Conservation (phyloP, 139 green algal species). For the Chlorella sorokiniana region DNA sequence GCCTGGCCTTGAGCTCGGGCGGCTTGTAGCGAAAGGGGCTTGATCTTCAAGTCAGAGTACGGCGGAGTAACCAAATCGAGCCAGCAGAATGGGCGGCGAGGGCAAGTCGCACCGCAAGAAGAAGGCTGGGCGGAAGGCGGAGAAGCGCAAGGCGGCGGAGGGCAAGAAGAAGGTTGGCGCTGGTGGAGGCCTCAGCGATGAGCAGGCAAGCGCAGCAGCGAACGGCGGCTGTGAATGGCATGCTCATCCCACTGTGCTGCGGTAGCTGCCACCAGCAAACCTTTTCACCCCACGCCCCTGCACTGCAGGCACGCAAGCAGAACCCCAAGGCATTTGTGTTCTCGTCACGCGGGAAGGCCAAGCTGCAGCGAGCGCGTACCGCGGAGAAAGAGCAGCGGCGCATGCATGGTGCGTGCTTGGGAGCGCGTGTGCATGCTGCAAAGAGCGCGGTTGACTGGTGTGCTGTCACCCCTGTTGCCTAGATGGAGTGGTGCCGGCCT, state of each 20-base stretch:
- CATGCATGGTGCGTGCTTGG: conserved; percentile 83
- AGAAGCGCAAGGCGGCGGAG: conserved; percentile 67
- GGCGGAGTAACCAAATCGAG: neutral
- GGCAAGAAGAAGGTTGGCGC: conserved; percentile 63
- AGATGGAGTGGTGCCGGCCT: neutral
- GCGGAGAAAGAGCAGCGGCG: conserved; percentile 91
- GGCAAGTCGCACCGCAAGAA: conserved; percentile 65
- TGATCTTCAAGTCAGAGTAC: too few species aligned
- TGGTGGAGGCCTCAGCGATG: conserved; percentile 11
- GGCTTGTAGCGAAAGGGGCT: too few species aligned
- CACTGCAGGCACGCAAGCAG: conserved; percentile 37
- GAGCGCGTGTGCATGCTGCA: too few species aligned
- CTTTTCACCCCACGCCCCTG: neutral
- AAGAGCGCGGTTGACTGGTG: too few species aligned
- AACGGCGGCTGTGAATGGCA: neutral
- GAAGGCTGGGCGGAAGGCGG: conserved; percentile 76
- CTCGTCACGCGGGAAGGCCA: conserved; percentile 68
- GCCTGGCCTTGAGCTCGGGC: too few species aligned
- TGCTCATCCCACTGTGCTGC: neutral
- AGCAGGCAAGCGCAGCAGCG: conserved; percentile 22
- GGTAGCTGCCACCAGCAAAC: too few species aligned
- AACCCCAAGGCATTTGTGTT: conserved; percentile 85
- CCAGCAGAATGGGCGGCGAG: conserved; percentile 20
- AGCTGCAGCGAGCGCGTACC: conserved; percentile 62
- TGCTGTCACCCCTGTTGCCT: neutral